Conservation (phyloP, 2,329 filamentous ascomycete species). For the Epichloe brachyelytri region DNA sequence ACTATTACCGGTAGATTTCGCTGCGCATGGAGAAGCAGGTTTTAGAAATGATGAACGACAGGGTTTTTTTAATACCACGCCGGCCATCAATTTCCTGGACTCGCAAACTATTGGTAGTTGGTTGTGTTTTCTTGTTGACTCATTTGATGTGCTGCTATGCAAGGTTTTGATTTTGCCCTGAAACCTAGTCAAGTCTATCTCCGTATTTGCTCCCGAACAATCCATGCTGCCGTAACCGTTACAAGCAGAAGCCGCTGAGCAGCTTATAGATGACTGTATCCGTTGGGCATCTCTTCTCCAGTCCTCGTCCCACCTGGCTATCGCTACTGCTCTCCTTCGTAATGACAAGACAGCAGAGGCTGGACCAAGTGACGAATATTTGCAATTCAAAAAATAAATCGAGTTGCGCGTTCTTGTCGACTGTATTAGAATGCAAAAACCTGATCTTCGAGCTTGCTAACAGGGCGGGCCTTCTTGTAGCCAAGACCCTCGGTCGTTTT, state of each 20-base stretch:
- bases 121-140: background rate
- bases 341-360: background rate
- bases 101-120: too few relatives aligned
- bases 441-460: conserved; percentile 96
- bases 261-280: background rate
- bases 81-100: too few relatives aligned
- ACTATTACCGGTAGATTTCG: too few relatives aligned
- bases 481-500: conserved; percentile 83
- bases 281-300: background rate
- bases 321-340: too few relatives aligned
- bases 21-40: too few relatives aligned
- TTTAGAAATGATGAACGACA: too few relatives aligned
- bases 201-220: background rate
- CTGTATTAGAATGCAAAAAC: conserved; percentile 70
- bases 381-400: background rate
- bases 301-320: background rate
- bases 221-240: background rate
- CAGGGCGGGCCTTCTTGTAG: conserved; percentile 81
- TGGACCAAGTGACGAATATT: background rate
- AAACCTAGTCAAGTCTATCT: background rate
- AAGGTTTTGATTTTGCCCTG: background rate
- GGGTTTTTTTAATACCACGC: too few relatives aligned
- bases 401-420: background rate
- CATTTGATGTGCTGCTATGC: background rate
- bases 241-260: background rate